Base-by-base conservation (phyloP, 129 eudicot species). In the Helianthus annuus region DNA sequence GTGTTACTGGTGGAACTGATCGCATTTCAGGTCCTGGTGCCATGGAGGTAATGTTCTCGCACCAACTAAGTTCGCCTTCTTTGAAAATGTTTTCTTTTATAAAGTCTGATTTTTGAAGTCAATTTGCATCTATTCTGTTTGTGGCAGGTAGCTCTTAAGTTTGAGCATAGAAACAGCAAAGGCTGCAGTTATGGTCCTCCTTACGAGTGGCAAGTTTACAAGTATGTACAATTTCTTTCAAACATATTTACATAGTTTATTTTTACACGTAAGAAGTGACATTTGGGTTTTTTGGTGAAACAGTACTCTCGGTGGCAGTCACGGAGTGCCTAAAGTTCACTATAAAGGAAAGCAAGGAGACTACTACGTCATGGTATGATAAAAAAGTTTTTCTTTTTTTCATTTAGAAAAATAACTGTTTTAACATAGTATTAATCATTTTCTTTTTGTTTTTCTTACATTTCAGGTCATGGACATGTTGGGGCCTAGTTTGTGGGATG, bases 181-280 rank as follows among this genome's bases (percentile, higher is more conserved):
- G 96, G 96, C 16, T 90, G 96, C 78, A 90, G 76, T 72, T 90
- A 90, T 77, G 96, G 96, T 66, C 96, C 96, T 71, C 96, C 96
- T 32, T 76, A 90, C 7, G 96, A 90, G 85, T 90, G 96, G 96
- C 96, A 90, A 81, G 96, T 90, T 61, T 90, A 90, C 89, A 90
- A 90, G 96, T 90, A 90, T 16, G 88, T 45, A 56, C 45, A 29
- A 14, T 14, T 5, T 73, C 69, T 42, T 12, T n/a, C 14, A 63
- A 53, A 22, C 55, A 48, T 5, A 7, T 36, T 39, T 14, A 57
- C 14, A 13, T n/a, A 11, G 19, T 6, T 52, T 11, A 62, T 75
- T 71, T 56, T 32, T 12, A 36, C 45, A 36, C 1, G 16, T 9
- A 27, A 68, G 16, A 56, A 42, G 24, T 39, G 16, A 15, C 56